These are phyloP conservation scores for Thinopyrum elongatum DNA, from an alignment of 176 grass and related monocot genomes.

Conservation along the genomic window DNA sequence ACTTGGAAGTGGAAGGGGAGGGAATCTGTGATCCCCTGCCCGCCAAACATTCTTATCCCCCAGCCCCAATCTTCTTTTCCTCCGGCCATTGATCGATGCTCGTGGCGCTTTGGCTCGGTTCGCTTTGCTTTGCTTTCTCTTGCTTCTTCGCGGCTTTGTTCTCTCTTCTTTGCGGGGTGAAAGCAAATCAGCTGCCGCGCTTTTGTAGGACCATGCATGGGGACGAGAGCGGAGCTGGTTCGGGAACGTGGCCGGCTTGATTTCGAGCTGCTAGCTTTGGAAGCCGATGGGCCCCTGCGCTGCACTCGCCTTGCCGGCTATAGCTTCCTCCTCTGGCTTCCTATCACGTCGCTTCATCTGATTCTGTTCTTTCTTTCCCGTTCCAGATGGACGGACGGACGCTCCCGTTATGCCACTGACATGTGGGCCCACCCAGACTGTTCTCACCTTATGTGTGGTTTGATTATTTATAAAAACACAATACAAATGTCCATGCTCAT, in stretches of 20 bases:
- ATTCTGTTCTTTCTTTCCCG: not conserved
- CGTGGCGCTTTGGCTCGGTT: not conserved
- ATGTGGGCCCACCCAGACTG: not conserved
- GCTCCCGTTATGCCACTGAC: not conserved
- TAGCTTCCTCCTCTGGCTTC: not conserved
- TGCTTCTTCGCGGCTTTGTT: conserved; percentile 32
- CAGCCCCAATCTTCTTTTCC: conserved; percentile 24
- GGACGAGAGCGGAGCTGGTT: conserved; percentile 37
- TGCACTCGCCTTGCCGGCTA: not conserved
- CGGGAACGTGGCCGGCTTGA: conserved; percentile 47
- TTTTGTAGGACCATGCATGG: conserved; percentile 78
- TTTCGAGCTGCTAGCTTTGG: conserved; percentile 47
- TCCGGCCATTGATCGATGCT: conserved; percentile 23
- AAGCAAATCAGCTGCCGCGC: conserved; percentile 70
- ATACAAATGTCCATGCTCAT: no score
- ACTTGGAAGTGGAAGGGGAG: not conserved
- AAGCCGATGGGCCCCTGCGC: conserved; percentile 26
- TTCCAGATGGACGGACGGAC: no score
- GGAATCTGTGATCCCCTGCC: conserved; percentile 35
- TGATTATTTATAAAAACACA: no score
- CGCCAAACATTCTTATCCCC: conserved; percentile 31
- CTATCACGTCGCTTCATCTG: not conserved
- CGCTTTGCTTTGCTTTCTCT: not conserved
- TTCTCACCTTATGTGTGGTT: no score
- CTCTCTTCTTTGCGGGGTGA: conserved; percentile 54